phyloP scores from a whole-genome alignment of 495 filamentous ascomycete genomes.

The Cercophora samala region DNA sequence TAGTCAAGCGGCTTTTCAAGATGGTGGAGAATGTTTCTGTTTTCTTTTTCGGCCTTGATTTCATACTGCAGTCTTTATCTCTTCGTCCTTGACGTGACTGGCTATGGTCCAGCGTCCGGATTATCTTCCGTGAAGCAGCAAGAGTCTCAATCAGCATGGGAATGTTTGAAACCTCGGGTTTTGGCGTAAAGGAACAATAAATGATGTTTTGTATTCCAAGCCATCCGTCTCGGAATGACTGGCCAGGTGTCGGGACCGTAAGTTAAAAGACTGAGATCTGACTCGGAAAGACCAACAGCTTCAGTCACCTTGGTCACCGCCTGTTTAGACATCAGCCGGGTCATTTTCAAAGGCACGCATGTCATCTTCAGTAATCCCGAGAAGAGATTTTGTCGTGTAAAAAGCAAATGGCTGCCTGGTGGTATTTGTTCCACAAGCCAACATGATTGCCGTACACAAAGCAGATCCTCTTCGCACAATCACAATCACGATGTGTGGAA shows the following conservation, averaged over 20 bases:
- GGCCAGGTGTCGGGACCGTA: neutral
- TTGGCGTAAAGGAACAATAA: neutral
- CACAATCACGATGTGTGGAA: neutral
- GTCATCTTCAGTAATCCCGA: neutral
- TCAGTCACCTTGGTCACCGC: neutral
- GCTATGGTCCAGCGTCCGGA: too few species aligned
- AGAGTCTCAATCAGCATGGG: neutral
- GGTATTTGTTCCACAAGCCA: neutral
- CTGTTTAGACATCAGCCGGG: neutral
- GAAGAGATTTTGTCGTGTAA: neutral
- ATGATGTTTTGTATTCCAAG: neutral
- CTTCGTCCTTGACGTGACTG: too few species aligned
- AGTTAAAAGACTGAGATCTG: neutral
- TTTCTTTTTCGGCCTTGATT: too few species aligned
- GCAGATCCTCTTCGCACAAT: neutral
- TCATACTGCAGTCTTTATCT: too few species aligned
- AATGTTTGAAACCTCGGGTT: neutral
- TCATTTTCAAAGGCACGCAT: neutral
- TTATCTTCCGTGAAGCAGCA: too few species aligned
- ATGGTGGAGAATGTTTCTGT: too few species aligned
- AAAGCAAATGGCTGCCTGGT: neutral
- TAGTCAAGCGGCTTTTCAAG: too few species aligned
- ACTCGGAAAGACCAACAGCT: neutral
- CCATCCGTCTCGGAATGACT: neutral
- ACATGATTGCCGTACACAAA: neutral